Percentiles rank a stretch among this genome's conserved stretches.
Evolutionary conservation across 2,329 filamentous ascomycete species (phyloP).

Genomic region (Iodosphaeria phyllophila): DNA sequence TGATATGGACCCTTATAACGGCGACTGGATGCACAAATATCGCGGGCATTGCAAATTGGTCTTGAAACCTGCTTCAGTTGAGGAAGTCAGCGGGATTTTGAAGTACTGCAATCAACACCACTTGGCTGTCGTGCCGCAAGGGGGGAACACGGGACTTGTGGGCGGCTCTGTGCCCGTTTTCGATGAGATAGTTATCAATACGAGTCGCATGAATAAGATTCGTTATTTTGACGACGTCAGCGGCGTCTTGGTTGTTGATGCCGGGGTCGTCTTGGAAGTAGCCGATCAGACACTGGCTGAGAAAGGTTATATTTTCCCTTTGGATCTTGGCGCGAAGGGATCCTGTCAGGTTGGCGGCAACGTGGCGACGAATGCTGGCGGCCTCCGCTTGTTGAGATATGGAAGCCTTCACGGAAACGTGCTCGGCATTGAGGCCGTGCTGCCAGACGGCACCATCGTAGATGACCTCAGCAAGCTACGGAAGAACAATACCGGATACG

Average conservation of each 20-base stretch:
- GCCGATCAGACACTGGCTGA: slow-evolving; percentile 75
- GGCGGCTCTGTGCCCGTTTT: slow-evolving; percentile 94
- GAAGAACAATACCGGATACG: slow-evolving; percentile 98
- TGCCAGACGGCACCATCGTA: slow-evolving; percentile 82
- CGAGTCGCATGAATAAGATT: slow-evolving; percentile 79
- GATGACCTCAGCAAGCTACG: slow-evolving; percentile 75
- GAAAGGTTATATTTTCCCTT: slow-evolving; percentile 74
- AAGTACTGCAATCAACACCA: slow-evolving; percentile 89
- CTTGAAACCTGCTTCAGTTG: slow-evolving; percentile 65
- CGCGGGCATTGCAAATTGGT: slow-evolving; percentile 77
- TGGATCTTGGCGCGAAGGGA: slow-evolving; percentile 95
- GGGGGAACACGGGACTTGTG: slow-evolving; percentile 90
- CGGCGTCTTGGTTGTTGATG: slow-evolving; percentile 76
- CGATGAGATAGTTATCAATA: slow-evolving; percentile 91
- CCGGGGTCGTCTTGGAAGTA: slow-evolving; percentile 76
- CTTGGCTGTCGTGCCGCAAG: slow-evolving; percentile 89
- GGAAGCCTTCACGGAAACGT: slow-evolving; percentile 89
- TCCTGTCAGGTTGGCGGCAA: slow-evolving; percentile 95
- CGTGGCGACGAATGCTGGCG: slow-evolving; percentile 87
- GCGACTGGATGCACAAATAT: slow-evolving; percentile 99
- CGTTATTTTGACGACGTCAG: slow-evolving; percentile 85
- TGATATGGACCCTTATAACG: slow-evolving; percentile 83
- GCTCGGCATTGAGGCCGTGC: slow-evolving; percentile 78
- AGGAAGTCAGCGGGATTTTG: slow-evolving; percentile 79
- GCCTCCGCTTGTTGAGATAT: slow-evolving; percentile 74